These are phyloP conservation scores for Acanthamoeba royreba DNA, from an alignment of 208 protist species.

Conservation along the genomic window DNA sequence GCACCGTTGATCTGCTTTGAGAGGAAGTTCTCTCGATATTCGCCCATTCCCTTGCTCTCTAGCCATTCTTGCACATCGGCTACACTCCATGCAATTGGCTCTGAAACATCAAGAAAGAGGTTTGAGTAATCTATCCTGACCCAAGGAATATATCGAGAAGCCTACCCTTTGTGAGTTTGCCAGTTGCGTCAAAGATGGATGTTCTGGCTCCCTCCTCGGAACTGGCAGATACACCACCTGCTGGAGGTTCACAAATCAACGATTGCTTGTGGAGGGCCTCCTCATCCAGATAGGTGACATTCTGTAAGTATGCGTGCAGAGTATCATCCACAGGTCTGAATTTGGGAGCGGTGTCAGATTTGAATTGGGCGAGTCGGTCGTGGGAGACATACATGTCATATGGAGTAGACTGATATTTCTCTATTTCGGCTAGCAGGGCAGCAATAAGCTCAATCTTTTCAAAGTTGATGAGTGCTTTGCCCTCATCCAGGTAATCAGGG, in stretches of 20 bases:
- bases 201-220: background rate
- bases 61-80: conserved; percentile 33
- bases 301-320: background rate
- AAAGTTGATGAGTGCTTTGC: conserved; percentile 42
- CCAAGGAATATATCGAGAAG: too few species aligned
- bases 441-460: conserved; percentile 30
- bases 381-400: background rate
- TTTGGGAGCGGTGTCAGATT: too few species aligned
- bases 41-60: background rate
- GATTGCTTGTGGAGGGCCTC: conserved; percentile 26
- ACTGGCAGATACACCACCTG: background rate
- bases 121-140: too few species aligned
- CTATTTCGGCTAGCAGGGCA: background rate
- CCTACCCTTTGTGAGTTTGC: conserved; percentile 5
- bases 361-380: too few species aligned
- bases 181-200: conserved; percentile 25
- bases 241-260: conserved; percentile 9
- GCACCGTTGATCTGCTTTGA: conserved; percentile 2
- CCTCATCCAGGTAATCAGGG: background rate
- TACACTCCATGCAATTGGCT: conserved; percentile 28
- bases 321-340: background rate
- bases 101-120: background rate
- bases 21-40: conserved; percentile 28
- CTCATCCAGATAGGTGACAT: background rate
- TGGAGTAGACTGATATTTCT: background rate